Evolutionary conservation across 441 rosid species (phyloP).

Genomic region (Adansonia grandidieri): DNA sequence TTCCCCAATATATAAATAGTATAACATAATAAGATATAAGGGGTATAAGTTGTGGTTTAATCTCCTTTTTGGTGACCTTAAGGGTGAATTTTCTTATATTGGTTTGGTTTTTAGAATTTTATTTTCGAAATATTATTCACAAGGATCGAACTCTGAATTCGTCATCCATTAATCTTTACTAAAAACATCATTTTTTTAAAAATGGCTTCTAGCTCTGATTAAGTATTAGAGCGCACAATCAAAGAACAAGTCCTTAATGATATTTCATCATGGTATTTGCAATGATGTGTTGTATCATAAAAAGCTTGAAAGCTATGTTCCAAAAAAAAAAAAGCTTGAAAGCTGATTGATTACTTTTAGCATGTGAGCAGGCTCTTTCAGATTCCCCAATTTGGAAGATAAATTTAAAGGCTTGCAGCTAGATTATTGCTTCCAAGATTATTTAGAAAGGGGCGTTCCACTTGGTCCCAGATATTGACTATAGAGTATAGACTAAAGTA

Average conservation of each 20-base stretch:
- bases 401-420: constrained; percentile 18
- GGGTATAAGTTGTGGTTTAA: too few relatives aligned
- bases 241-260: neutral
- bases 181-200: neutral
- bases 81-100: too few relatives aligned
- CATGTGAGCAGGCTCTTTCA: constrained; percentile 20
- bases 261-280: neutral
- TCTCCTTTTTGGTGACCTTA: too few relatives aligned
- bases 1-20: neutral
- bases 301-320: too few relatives aligned
- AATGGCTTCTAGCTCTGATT: neutral
- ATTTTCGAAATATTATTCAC: too few relatives aligned
- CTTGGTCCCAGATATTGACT: too few relatives aligned
- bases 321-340: neutral
- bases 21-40: too few relatives aligned
- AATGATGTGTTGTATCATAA: neutral
- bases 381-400: constrained; percentile 14
- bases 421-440: neutral
- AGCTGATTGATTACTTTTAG: neutral
- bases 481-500: too few relatives aligned
- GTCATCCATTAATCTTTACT: neutral
- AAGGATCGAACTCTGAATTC: neutral
- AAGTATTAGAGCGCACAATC: neutral
- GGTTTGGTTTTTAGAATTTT: too few relatives aligned
- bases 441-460: too few relatives aligned